Base-by-base conservation (phyloP, 305 asterid genomes). In the Fraxinus sp. region DNA sequence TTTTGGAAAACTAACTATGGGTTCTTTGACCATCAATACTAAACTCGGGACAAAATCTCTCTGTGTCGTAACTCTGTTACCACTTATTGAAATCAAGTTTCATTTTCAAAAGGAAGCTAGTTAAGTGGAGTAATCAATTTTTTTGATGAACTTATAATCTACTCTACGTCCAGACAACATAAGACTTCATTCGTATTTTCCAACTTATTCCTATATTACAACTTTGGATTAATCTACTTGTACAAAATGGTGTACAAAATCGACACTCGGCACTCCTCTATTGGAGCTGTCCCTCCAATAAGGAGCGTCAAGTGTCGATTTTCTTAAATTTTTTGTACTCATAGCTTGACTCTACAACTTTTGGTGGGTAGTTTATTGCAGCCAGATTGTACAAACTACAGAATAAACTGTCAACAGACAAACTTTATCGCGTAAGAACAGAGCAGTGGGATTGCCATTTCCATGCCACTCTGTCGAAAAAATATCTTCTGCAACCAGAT, bases 371-470 rank as follows among this genome's bases (percentile, higher is more conserved):
- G 22, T 16, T 52, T 52, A 52, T 52, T 52, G 64, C 64, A 52
- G 64, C 64, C 22, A 52, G 18, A 52, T 52, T 16, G 22, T 16
- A 5, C 64, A 52, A 52, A 16, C 64, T n/a, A 55, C 64, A n/a
- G 64, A 16, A 55, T 14, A 16, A 55, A 55, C 64, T n/a, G 64
- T 55, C 62, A 4, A 1, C 62, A 52, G 6, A 52, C 22, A 49
- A 49, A 49, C 62, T 49, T 18, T 16, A 55, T 55, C 24, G 24
- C 64, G 1, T n/a, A 24, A 7, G 62, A 80, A 83, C 84, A 77
- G 84, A 37, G 7, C 44, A 37, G 44, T 78, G 84, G 86, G 86
- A 81, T 87, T 87, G 85, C 81, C 84, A 83, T 80, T 80, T 86
- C 79, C 85, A 81, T 37, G 79, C 81, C 30, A 14, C 66, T 37